Evolutionary conservation across 108 stramenopile species (phyloP).

Genomic region (Cyclostephanos invisitatus): DNA sequence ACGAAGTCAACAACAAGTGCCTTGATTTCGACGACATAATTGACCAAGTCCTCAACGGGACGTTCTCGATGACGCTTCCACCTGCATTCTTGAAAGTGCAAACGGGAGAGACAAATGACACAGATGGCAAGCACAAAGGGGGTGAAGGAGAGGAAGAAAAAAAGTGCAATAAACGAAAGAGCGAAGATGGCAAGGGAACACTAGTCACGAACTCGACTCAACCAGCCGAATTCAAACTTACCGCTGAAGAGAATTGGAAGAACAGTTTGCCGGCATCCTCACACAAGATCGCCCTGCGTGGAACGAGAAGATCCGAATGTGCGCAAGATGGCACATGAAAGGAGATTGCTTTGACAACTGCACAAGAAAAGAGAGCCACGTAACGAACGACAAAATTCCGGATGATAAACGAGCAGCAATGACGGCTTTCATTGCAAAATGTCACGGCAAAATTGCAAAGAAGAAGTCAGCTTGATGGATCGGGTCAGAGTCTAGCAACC

Average conservation of each 20-base stretch:
- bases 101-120: neutral
- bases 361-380: neutral
- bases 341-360: slow-evolving; percentile 4
- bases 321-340: neutral
- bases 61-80: neutral
- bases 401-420: neutral
- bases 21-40: neutral
- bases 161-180: neutral
- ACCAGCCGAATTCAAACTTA: neutral
- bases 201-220: neutral
- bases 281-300: neutral
- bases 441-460: neutral
- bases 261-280: neutral
- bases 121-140: neutral
- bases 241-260: neutral
- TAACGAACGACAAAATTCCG: neutral
- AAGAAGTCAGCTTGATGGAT: neutral
- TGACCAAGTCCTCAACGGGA: neutral
- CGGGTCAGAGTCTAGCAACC: neutral
- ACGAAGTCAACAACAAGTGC: neutral
- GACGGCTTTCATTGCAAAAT: neutral
- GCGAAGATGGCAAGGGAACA: neutral
- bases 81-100: neutral
- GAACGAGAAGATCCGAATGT: neutral
- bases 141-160: neutral